Conservation (phyloP, 1,284 basidiomycete genomes). For the Vanrija pseudolonga region DNA sequence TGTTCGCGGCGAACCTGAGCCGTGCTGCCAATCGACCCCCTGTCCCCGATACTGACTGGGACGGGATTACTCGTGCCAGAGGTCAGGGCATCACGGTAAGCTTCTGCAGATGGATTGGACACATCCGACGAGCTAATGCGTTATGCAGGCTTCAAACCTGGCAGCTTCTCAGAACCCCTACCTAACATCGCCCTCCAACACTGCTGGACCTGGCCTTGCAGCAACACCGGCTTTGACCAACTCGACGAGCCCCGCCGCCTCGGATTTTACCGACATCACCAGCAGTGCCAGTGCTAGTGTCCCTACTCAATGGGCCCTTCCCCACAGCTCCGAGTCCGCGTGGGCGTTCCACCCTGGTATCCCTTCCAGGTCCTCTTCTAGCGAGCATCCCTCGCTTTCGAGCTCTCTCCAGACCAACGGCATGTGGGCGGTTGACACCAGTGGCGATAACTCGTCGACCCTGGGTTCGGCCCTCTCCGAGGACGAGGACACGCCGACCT, state of each 20-base stretch:
- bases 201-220: constrained; percentile 8
- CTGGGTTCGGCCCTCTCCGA: not conserved
- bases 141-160: not conserved
- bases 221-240: constrained; percentile 36
- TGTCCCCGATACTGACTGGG: constrained; percentile 4
- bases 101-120: not conserved
- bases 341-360: not conserved
- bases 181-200: constrained; percentile 7
- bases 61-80: not conserved
- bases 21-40: constrained; percentile 3
- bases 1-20: not conserved
- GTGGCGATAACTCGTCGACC: no score
- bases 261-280: not conserved
- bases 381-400: not conserved
- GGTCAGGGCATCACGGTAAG: not conserved
- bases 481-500: constrained; percentile 2
- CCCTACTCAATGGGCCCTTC: not conserved
- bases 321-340: not conserved
- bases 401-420: not conserved
- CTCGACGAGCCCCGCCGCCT: constrained; percentile 31
- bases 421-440: not conserved
- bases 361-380: not conserved
- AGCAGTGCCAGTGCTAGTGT: not conserved
- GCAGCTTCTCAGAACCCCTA: not conserved
- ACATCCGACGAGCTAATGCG: not conserved